These are phyloP conservation scores for Pseudogymnoascus sp. DNA, from an alignment of 2,329 filamentous ascomycete species.

Conservation along the genomic window DNA sequence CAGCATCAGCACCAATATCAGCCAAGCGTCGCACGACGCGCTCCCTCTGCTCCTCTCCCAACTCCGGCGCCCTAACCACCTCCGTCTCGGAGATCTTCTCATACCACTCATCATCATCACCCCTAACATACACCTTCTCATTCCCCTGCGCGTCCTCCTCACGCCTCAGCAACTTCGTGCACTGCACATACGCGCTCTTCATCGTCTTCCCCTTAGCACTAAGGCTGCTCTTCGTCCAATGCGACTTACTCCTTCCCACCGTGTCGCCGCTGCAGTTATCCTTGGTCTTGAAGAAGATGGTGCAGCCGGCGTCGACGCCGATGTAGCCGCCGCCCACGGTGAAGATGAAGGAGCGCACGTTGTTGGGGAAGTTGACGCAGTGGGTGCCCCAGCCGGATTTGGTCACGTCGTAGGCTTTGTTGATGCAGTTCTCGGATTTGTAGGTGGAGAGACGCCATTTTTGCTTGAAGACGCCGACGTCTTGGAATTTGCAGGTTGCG, in stretches of 20 bases:
- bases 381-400: not conserved
- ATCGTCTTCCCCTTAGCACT: not conserved
- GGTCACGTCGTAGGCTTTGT: not conserved
- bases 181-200: slow-evolving; percentile 1
- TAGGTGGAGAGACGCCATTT: not conserved
- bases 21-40: not conserved
- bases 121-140: not conserved
- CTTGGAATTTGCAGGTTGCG: not conserved
- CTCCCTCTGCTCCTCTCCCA: not conserved
- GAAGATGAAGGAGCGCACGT: not conserved
- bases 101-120: not conserved
- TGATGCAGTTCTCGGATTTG: not conserved
- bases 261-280: not conserved
- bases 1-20: not conserved
- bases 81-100: slow-evolving; percentile 2
- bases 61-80: not conserved
- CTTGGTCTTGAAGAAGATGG: not conserved
- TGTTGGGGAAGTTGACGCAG: slow-evolving; percentile 3
- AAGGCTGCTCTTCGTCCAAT: not conserved
- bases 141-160: not conserved
- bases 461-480: slow-evolving; percentile 1
- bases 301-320: not conserved
- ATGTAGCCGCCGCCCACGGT: not conserved
- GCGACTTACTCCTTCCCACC: not conserved
- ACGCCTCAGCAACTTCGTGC: not conserved